Percentiles rank a stretch among this genome's conserved stretches.
These are phyloP conservation scores for Collybiopsis luxurians DNA, from an alignment of 768 basidiomycete species.

Conservation along the genomic window DNA sequence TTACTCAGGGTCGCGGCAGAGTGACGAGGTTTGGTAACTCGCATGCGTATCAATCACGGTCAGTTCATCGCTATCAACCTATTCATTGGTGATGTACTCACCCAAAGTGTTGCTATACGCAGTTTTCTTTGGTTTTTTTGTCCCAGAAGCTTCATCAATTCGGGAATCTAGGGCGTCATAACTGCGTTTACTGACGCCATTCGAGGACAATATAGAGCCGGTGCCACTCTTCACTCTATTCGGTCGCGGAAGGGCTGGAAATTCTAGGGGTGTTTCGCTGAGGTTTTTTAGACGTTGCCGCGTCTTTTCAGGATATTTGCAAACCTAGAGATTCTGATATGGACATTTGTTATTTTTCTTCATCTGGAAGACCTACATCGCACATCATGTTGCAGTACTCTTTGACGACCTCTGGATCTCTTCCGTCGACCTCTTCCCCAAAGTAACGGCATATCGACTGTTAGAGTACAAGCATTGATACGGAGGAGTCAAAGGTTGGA, in stretches of 20 bases:
- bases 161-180: neutral
- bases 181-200: neutral
- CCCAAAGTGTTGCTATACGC: constrained; percentile 26
- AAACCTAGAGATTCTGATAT: constrained; percentile 46
- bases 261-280: constrained; percentile 29
- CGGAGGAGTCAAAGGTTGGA: neutral
- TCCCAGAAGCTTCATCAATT: neutral
- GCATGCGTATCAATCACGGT: neutral
- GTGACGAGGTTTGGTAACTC: constrained; percentile 40
- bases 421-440: constrained; percentile 60
- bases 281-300: constrained; percentile 47
- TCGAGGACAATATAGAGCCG: neutral
- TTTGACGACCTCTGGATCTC: constrained; percentile 40
- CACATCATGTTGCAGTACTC: constrained; percentile 75
- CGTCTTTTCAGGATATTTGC: constrained; percentile 74
- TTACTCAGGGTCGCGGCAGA: constrained; percentile 41
- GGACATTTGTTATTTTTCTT: neutral
- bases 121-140: constrained; percentile 23
- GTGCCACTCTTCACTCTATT: neutral
- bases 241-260: constrained; percentile 15
- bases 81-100: constrained; percentile 11
- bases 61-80: neutral
- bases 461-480: neutral
- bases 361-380: constrained; percentile 50
- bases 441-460: constrained; percentile 81